Evolutionary conservation across 495 filamentous ascomycete genomes (phyloP).

Genomic region (Neurospora tetraspora): DNA sequence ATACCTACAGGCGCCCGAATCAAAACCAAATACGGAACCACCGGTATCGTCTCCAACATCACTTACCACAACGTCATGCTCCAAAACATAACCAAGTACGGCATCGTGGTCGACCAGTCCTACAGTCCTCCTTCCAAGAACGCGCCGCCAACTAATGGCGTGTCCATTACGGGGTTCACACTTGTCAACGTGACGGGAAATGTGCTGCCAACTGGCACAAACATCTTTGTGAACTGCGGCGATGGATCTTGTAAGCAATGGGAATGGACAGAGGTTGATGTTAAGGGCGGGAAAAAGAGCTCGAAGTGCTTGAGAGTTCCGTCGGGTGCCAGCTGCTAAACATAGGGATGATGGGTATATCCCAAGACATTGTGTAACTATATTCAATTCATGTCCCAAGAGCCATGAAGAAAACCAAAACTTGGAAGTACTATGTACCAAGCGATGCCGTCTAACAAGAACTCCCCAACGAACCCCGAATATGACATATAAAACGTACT

Average conservation of each 20-base stretch:
- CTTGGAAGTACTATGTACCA: neutral
- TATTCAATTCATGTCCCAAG: neutral
- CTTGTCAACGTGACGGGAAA: slow-evolving; percentile 43
- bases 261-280: slow-evolving; percentile 36
- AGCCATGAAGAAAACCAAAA: neutral
- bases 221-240: slow-evolving; percentile 48
- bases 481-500: neutral
- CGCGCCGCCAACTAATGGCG: slow-evolving; percentile 41
- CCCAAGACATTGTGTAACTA: neutral
- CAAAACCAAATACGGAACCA: slow-evolving; percentile 51
- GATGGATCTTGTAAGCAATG: slow-evolving; percentile 36
- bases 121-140: slow-evolving; percentile 60
- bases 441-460: neutral
- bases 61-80: slow-evolving; percentile 57
- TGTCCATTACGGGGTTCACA: slow-evolving; percentile 51
- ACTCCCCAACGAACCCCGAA: neutral
- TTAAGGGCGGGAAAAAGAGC: slow-evolving; percentile 41
- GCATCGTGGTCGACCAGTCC: slow-evolving; percentile 60
- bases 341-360: neutral
- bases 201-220: slow-evolving; percentile 31
- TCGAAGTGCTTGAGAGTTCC: slow-evolving; percentile 24
- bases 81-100: slow-evolving; percentile 47
- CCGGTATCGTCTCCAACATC: slow-evolving; percentile 46
- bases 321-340: neutral
- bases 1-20: slow-evolving; percentile 37